Base-by-base conservation (phyloP, 495 filamentous ascomycete genomes). In the Penicillium fimorum region DNA sequence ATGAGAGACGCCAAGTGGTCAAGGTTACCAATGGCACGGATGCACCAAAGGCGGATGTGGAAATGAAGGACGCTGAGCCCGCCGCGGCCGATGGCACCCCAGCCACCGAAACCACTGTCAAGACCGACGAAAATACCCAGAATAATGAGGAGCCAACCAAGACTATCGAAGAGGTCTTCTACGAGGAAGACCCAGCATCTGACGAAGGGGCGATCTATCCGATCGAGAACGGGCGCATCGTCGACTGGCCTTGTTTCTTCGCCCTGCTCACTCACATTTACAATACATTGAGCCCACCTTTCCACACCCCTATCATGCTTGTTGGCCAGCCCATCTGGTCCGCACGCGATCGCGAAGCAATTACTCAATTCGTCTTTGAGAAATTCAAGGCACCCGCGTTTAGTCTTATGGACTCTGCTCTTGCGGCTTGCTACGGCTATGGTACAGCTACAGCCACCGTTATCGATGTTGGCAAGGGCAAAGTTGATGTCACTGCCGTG, bases 341-440 rank as follows among this genome's bases (percentile, higher is more conserved):
- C 10, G 80, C 84, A 5, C 83, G 85, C 46, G 90, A 96, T 69
- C 85, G 86, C 63, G 91, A 96, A 70, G 76, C 76, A 11, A 82
- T 97, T 37, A 87, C 92, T 5, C 89, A 90, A 54, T 98, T 96
- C 73, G 82, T 97, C 59, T 98, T 98, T 61, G 94, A 97, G 71
- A 92, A 92, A 72, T 96, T 96, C 69, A 96, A 94, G 76, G 91
- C 87, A 1, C 94, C 94, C 0, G 91, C 87, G 0, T 88, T 98
- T 49, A 89, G 84, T 50, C 70, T 97, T 38, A 87, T 97, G 77
- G 87, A 97, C 69, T 83, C 89, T 47, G 91, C 89, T 0, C 70
- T 94, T 17, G 91, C 93, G 8, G 84, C 87, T 0, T 85, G 87
- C 59, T 97, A 91, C 66, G 94, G 90, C 2, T 89, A 91, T 52